Evolutionary conservation across 371 early-diverging fungal species (phyloP).

Genomic region (Fennellomyces sp.): DNA sequence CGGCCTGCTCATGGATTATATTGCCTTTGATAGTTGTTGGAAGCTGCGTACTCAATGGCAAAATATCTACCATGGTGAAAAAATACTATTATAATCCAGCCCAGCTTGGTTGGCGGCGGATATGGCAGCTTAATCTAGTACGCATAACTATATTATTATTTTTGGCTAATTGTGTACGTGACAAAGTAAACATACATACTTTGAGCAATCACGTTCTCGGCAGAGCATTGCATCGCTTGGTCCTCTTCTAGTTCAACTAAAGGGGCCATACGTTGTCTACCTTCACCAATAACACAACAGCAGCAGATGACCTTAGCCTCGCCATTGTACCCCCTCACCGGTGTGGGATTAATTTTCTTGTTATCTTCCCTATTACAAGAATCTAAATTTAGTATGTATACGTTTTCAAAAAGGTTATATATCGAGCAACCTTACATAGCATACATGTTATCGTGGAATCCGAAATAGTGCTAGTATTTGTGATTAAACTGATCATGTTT

Average conservation of each 20-base stretch:
- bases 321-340: constrained; percentile 31
- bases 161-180: no score
- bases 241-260: constrained; percentile 27
- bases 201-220: constrained; percentile 21
- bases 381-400: no score
- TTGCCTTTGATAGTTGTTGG: constrained; percentile 38
- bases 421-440: constrained; percentile 32
- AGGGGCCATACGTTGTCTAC: constrained; percentile 27
- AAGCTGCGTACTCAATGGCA: constrained; percentile 25
- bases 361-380: constrained; percentile 29
- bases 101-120: constrained; percentile 31
- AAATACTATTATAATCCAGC: constrained; percentile 35
- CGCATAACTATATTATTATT: background rate
- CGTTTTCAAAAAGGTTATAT: no score
- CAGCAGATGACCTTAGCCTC: constrained; percentile 17
- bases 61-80: constrained; percentile 37
- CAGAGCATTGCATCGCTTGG: constrained; percentile 11
- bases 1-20: constrained; percentile 21
- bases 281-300: constrained; percentile 29
- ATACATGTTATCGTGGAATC: constrained; percentile 38
- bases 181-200: no score
- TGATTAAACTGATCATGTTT: constrained; percentile 4
- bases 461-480: constrained; percentile 20
- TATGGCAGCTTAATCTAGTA: constrained; percentile 26
- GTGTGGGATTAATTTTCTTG: constrained; percentile 45